Percentiles rank a stretch among this genome's conserved stretches.
Evolutionary conservation across 176 grass and related monocot species (phyloP).

Genomic region (Carex littledalei): DNA sequence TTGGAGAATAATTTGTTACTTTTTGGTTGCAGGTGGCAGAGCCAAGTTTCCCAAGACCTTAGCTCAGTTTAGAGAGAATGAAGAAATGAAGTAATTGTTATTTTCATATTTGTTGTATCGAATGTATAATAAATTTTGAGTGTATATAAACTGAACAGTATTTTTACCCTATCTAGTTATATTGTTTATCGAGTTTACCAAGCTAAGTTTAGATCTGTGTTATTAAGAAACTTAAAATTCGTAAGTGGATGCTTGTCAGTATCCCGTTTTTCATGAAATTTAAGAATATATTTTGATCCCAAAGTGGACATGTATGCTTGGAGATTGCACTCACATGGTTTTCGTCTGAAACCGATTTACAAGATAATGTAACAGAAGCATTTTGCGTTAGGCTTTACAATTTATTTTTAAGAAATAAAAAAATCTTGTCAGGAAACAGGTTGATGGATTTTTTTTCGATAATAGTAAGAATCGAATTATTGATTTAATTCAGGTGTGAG

Average conservation of each 20-base stretch:
- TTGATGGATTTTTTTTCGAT: too few species aligned
- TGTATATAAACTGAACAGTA: conserved; percentile 55
- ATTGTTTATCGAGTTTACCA: background rate
- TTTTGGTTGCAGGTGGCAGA: conserved; percentile 70
- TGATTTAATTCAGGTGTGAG: too few species aligned
- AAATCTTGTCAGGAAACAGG: too few species aligned
- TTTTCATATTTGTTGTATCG: conserved; percentile 30
- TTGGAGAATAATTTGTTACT: conserved; percentile 4
- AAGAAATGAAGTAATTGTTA: conserved; percentile 10
- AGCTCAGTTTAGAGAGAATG: conserved; percentile 58
- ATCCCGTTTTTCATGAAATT: background rate
- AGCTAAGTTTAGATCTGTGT: background rate
- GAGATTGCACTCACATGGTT: background rate
- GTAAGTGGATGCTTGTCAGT: background rate
- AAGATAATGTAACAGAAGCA: background rate
- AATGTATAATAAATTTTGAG: conserved; percentile 66
- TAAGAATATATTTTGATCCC: background rate
- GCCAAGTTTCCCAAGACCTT: conserved; percentile 90
- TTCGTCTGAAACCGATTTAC: background rate
- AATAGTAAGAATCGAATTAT: too few species aligned
- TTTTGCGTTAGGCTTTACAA: background rate
- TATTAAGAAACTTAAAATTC: background rate
- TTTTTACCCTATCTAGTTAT: conserved; percentile 6
- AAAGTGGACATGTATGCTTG: background rate
- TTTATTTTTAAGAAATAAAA: too few species aligned